Evolutionary conservation across 2,329 filamentous ascomycete genomes (phyloP).

Genomic region (Monilinia laxa): DNA sequence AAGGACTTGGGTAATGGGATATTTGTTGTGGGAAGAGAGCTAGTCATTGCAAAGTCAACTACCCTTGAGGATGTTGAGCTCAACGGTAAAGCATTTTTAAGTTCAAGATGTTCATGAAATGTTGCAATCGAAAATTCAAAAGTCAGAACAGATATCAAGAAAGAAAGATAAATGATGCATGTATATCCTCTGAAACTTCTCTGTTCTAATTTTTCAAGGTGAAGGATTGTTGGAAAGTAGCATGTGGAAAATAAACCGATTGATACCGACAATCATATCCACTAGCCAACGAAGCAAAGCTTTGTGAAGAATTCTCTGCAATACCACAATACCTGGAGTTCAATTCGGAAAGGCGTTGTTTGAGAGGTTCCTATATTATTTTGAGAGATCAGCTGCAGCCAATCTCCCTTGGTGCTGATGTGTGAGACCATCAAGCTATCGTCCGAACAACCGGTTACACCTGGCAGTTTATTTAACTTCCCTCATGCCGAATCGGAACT

Average conservation of each 20-base stretch:
- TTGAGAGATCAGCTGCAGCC: not conserved
- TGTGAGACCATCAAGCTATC: not conserved
- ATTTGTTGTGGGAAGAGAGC: too few species aligned
- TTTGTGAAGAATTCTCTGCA: fast-evolving
- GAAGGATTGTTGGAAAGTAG: too few species aligned
- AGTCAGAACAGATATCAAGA: too few species aligned
- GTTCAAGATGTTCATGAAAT: too few species aligned
- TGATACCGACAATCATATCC: too few species aligned
- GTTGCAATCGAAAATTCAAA: too few species aligned
- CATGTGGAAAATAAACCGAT: not conserved
- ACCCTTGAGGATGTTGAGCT: too few species aligned
- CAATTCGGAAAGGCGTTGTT: not conserved
- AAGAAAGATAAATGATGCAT: too few species aligned
- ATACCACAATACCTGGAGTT: not conserved
- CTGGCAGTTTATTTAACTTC: not conserved
- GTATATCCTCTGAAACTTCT: not conserved
- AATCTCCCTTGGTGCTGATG: not conserved
- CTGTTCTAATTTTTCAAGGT: not conserved
- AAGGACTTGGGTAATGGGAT: too few species aligned
- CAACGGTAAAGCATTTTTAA: too few species aligned
- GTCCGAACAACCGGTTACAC: not conserved
- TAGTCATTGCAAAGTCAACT: too few species aligned
- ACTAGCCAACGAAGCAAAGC: not conserved
- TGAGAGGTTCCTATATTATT: not conserved
- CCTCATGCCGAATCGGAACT: too few species aligned